Conservation (phyloP, 2,329 filamentous ascomycete species). For the Amphichorda felina region DNA sequence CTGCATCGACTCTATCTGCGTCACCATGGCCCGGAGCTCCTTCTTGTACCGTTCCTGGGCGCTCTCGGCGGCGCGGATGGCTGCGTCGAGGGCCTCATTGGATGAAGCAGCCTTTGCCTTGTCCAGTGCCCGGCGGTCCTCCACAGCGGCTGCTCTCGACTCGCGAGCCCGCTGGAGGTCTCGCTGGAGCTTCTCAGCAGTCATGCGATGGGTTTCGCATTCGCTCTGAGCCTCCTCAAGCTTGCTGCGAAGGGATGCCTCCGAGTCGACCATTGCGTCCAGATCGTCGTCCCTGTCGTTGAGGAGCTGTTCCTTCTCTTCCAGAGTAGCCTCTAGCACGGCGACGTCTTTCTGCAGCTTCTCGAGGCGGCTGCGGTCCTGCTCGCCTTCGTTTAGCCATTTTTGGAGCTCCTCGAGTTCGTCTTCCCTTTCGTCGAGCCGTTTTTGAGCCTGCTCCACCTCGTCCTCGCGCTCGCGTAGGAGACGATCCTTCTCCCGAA, state of each 20-base stretch:
- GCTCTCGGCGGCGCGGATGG: slow-evolving; percentile 43
- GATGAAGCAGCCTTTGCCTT: slow-evolving; percentile 12
- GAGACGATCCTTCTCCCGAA: slow-evolving; percentile 63
- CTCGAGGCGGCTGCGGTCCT: slow-evolving; percentile 47
- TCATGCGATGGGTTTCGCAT: slow-evolving; percentile 40
- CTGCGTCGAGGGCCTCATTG: slow-evolving; percentile 43
- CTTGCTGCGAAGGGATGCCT: slow-evolving; percentile 50
- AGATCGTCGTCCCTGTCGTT: slow-evolving; percentile 67
- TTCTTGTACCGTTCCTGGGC: slow-evolving; percentile 60
- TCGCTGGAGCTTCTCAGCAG: slow-evolving; percentile 40
- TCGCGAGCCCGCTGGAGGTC: slow-evolving; percentile 30
- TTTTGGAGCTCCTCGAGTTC: slow-evolving; percentile 49
- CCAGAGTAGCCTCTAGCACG: slow-evolving; percentile 27
- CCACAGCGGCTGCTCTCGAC: slow-evolving; percentile 13
- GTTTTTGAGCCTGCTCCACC: slow-evolving; percentile 42
- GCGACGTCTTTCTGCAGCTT: slow-evolving; percentile 62
- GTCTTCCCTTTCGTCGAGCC: slow-evolving; percentile 44
- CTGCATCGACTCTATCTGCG: slow-evolving; percentile 56
- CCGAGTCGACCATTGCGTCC: no score
- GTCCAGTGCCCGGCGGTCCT: slow-evolving; percentile 11
- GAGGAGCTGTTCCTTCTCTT: neutral
- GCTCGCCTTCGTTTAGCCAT: slow-evolving; percentile 45
- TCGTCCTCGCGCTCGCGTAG: slow-evolving; percentile 40
- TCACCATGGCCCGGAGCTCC: slow-evolving; percentile 69
- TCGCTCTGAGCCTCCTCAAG: slow-evolving; percentile 60